These are phyloP conservation scores for Arachnomyces sp. DNA, from an alignment of 2,329 filamentous ascomycete species.

Conservation along the genomic window DNA sequence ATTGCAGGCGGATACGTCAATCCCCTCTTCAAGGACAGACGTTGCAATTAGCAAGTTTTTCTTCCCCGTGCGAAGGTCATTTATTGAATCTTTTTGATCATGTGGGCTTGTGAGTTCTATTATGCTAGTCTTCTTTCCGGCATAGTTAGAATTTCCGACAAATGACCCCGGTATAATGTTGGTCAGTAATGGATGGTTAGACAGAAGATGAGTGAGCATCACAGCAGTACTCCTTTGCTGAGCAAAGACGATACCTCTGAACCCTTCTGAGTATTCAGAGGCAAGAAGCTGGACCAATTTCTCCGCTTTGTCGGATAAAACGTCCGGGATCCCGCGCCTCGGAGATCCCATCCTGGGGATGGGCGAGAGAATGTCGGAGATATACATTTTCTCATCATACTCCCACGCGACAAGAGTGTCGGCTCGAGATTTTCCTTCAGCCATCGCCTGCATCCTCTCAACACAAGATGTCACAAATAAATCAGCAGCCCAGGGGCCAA, in stretches of 20 bases:
- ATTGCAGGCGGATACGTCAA: constrained; percentile 56
- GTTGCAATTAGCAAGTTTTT: constrained; percentile 53
- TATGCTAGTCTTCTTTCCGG: constrained; percentile 38
- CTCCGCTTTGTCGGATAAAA: constrained; percentile 50
- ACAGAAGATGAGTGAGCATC: constrained; percentile 52
- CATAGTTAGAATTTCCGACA: constrained; percentile 42
- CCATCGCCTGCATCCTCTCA: constrained; percentile 22
- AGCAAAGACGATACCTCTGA: constrained; percentile 58
- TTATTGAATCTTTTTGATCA: constrained; percentile 44
- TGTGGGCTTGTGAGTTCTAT: constrained; percentile 41
- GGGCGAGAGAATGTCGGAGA: constrained; percentile 35
- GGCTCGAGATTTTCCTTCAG: constrained; percentile 19
- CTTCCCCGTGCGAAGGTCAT: constrained; percentile 44
- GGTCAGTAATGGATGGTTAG: constrained; percentile 40
- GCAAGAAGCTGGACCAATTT: constrained; percentile 48
- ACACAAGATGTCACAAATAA: constrained; percentile 52
- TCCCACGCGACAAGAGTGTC: constrained; percentile 35
- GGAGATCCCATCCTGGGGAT: constrained; percentile 12
- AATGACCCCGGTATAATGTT: constrained; percentile 40
- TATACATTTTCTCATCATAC: constrained; percentile 47
- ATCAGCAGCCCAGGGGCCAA: constrained; percentile 63
- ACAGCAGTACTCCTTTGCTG: constrained; percentile 53
- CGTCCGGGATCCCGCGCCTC: constrained; percentile 10
- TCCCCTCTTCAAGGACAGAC: constrained; percentile 52
- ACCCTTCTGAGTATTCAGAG: constrained; percentile 38